Evolutionary conservation across 2,329 filamentous ascomycete genomes (phyloP), one percentile per base, ranked within the genome.

Genomic region (Trichoderma arundinaceum): DNA sequence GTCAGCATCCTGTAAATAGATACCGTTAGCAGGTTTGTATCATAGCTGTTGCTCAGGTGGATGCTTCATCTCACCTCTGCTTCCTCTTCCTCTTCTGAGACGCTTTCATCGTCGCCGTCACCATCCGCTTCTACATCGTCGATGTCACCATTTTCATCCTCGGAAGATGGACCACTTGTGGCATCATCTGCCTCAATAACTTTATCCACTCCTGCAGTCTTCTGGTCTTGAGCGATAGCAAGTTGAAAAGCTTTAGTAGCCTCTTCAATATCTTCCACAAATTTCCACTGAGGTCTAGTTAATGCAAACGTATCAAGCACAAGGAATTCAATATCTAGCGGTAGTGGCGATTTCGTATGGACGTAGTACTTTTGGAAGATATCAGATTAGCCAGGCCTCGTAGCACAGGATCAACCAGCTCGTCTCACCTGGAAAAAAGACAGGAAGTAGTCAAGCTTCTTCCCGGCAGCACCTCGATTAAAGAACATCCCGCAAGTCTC

Each of bases 401-500:
- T 33, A 33, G 54, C 17, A 15, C 2, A 32, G 28, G 2, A 1
- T 32, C 5, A 15, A 4, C 32, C 19, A 10, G n/a, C 22, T 48
- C n/a, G 59, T 1, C 68, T 61, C 75, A 90, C 88, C 82, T 96
- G 94, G 72, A 99, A 92, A 78, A 98, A 98, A 0, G 91, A 94
- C 67, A 99, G 82, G 78, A 98, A 99, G 77, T 97, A 98, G 74
- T 99, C 95, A 9, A 99, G 85, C 79, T 98, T 99, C 83, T 98
- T 98, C 77, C 94, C 96, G 1, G 94, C 92, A 49, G 90, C 88
- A 7, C 96, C 95, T 72, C 94, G 90, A 77, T 95, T 95, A 73
- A 97, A 99, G 80, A 94, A 99, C 77, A 96, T 90, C 63, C 96
- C 95, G 71, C 94, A 98, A 0, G 94, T 97, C 78, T 99, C 96